A percentile compares a stretch with the other conserved stretches of the same genome.
phyloP scores from a whole-genome alignment of 345 rosid genomes.

The Aegle marmelos region DNA sequence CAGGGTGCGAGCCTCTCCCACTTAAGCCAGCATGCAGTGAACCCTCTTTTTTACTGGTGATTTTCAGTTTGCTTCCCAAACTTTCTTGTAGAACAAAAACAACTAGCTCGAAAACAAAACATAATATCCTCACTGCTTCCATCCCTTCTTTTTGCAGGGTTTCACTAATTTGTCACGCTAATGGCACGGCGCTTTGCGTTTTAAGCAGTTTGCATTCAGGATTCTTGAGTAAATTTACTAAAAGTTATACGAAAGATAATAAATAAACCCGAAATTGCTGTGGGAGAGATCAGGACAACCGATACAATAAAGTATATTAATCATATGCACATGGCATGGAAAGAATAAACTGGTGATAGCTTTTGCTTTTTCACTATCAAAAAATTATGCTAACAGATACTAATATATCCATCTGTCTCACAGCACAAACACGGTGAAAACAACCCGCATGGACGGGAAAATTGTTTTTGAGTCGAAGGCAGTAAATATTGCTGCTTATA shows the following conservation, averaged over 20 bases:
- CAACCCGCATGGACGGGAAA: neutral
- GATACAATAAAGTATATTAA: neutral
- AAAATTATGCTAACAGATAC: neutral
- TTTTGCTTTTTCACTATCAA: neutral
- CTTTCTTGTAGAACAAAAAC: neutral
- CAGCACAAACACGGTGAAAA: neutral
- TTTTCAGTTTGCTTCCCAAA: neutral
- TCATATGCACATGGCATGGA: neutral
- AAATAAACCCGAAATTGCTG: neutral
- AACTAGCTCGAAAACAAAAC: neutral
- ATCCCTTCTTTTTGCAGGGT: conserved; percentile 15
- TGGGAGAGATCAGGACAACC: neutral
- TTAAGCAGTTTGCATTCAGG: neutral
- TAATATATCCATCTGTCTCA: neutral
- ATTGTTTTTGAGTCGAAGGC: neutral
- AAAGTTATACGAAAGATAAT: neutral
- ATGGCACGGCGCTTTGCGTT: neutral
- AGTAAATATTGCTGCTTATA: neutral
- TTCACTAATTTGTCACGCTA: conserved; percentile 2
- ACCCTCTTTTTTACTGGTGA: conserved; percentile 35
- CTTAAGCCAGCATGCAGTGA: conserved; percentile 24
- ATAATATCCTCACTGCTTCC: neutral
- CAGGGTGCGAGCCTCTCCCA: conserved; percentile 51
- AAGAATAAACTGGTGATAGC: conserved; percentile 2
- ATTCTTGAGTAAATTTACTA: neutral